Conservation (phyloP, 768 basidiomycete genomes). For the Butyriboletus loyo region DNA sequence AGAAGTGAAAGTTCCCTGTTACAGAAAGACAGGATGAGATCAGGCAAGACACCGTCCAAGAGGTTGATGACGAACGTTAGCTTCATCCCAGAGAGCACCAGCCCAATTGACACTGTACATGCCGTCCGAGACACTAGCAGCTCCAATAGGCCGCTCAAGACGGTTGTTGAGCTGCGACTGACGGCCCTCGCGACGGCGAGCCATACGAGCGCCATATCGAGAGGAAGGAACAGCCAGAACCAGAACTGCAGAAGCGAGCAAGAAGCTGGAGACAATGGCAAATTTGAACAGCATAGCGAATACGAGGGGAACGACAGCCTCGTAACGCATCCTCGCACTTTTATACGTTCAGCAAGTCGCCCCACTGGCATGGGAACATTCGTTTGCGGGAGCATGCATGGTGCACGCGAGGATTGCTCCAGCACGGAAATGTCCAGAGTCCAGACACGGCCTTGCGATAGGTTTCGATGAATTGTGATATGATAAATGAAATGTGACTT, state of each 20-base stretch:
- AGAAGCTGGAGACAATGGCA: not conserved
- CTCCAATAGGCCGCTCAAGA: not conserved
- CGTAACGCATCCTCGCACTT: not conserved
- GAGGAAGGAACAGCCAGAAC: not conserved
- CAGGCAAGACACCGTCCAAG: not conserved
- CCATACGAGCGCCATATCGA: not conserved
- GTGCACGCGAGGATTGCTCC: not conserved
- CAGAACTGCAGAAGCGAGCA: not conserved
- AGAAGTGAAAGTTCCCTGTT: constrained; percentile 1
- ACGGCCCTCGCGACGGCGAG: not conserved
- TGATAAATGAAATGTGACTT: not conserved
- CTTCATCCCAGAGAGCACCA: not conserved
- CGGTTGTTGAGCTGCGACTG: not conserved
- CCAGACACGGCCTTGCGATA: not conserved
- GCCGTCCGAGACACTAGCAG: not conserved
- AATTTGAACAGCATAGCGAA: not conserved
- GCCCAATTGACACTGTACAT: not conserved
- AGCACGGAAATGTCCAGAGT: no score
- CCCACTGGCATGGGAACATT: not conserved
- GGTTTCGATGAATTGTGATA: not conserved
- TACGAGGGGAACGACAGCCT: not conserved
- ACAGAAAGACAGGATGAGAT: not conserved
- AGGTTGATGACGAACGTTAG: not conserved
- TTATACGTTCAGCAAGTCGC: not conserved
- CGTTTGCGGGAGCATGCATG: not conserved